Base-by-base conservation (phyloP, 495 filamentous ascomycete species). In the Penicillium odoratum region DNA sequence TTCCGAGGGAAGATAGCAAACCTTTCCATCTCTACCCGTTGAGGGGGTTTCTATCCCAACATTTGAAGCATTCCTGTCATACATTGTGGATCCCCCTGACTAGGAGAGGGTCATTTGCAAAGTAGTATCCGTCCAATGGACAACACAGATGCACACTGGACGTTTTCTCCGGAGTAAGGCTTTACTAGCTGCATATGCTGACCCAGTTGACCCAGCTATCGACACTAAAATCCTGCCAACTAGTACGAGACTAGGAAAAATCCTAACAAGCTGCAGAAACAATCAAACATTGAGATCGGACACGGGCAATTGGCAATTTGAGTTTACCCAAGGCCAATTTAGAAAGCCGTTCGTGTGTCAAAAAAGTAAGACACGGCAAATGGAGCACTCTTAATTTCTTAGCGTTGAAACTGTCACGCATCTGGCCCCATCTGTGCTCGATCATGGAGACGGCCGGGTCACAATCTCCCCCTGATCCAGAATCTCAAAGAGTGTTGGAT, bases 341-440 rank as follows among this genome's bases (percentile, higher is more conserved):
- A 48, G 13, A 44, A 52, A 50, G 56, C 62, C 56, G 56, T 62
- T 57, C 53, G 42, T 48, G 38, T 59, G 59, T 56, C 63, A 66
- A 48, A 55, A 34, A 38, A 11, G 25, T 21, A 51, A 11, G 49
- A 16, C 52, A 10, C 38, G 45, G 56, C 33, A 48, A 34, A 61
- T 62, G 61, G 61, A 51, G 53, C 51, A 61, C 47, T 60, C 58
- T 66, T 69, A 67, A 67, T 60, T 51, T 61, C 56, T 65, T 67
- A 65, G 64, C 62, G 65, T 65, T 58, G 36, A 60, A 60, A 61
- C 61, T 44, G 49, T 55, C 56, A 31, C 51, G 55, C 56, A 66
- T 64, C 61, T 59, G 47, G 63, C 60, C 64, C 64, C 64, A 60
- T 63, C 44, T 45, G 56, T 42, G 48, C 36, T 25, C 51, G 36